Percentiles rank a stretch among this genome's conserved stretches.
Evolutionary conservation across 257 asterid genomes (phyloP).

Genomic region (Fraxinus quadrangulata): DNA sequence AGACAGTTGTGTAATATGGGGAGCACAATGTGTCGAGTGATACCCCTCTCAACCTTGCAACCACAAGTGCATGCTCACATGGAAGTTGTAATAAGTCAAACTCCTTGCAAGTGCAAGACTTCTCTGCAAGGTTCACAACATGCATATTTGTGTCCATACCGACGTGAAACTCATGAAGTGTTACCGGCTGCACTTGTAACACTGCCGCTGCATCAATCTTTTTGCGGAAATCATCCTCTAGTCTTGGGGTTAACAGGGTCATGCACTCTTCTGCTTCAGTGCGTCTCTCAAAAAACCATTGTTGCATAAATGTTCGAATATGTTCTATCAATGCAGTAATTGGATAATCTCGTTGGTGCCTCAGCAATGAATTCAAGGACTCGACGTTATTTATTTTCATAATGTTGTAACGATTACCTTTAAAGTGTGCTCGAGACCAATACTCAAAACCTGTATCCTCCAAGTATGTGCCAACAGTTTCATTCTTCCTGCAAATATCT

Average conservation of each 20-base stretch:
- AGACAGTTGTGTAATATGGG: background rate
- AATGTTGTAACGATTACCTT: conserved; percentile 8
- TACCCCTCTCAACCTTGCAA: background rate
- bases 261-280: background rate
- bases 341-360: conserved; percentile 5
- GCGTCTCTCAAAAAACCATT: background rate
- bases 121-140: background rate
- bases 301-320: conserved; percentile 5
- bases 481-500: background rate
- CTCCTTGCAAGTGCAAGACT: conserved; percentile 10
- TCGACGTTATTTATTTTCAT: conserved; percentile 1
- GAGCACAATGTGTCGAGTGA: background rate
- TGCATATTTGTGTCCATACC: conserved; percentile 4
- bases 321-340: conserved; percentile 8
- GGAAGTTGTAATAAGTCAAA: conserved; percentile 1
- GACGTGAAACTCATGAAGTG: background rate
- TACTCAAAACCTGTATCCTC: conserved; percentile 8
- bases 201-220: background rate
- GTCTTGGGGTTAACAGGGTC: background rate
- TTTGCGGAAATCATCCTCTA: background rate
- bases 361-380: conserved; percentile 3
- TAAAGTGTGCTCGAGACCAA: conserved; percentile 5
- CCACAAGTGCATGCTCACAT: conserved; percentile 4
- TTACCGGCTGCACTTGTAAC: conserved; percentile 1
- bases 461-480: conserved; percentile 1